These are phyloP conservation scores for Hymenoscyphus linearis DNA, from an alignment of 2,329 filamentous ascomycete genomes.

Conservation along the genomic window DNA sequence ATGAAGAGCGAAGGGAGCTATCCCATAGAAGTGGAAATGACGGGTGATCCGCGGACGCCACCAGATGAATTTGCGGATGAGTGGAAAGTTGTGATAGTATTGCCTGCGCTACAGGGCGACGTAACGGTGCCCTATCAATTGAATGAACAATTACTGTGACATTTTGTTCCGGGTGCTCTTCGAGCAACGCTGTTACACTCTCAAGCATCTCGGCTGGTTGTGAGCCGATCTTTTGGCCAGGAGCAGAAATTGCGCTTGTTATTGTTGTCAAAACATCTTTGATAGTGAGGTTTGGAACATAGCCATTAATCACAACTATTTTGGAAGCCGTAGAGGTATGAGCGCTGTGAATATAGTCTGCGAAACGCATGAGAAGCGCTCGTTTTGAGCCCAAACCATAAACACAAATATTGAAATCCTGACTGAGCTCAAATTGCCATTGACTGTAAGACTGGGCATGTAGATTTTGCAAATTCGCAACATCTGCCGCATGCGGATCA, in stretches of 20 bases:
- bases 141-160: slow-evolving; percentile 78
- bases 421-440: slow-evolving; percentile 84
- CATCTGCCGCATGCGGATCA: slow-evolving; percentile 66
- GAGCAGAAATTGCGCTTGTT: slow-evolving; percentile 52
- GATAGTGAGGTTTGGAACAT: slow-evolving; percentile 59
- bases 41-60: slow-evolving; percentile 82
- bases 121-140: slow-evolving; percentile 73
- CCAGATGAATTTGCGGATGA: slow-evolving; percentile 64
- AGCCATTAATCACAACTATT: slow-evolving; percentile 85
- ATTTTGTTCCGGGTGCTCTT: slow-evolving; percentile 38
- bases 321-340: slow-evolving; percentile 35
- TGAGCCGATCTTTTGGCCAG: slow-evolving; percentile 38
- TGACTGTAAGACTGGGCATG: slow-evolving; percentile 82
- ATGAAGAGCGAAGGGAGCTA: slow-evolving; percentile 71
- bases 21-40: slow-evolving; percentile 89
- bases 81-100: slow-evolving; percentile 72
- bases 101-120: slow-evolving; percentile 63
- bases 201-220: slow-evolving; percentile 63
- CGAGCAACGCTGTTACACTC: slow-evolving; percentile 57
- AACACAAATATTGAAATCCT: slow-evolving; percentile 83
- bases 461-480: slow-evolving; percentile 65
- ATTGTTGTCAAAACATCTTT: slow-evolving; percentile 68
- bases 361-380: slow-evolving; percentile 67
- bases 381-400: slow-evolving; percentile 93
- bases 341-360: slow-evolving; percentile 57